Percentiles rank a stretch among this genome's conserved stretches.
Evolutionary conservation across 1,284 basidiomycete genomes (phyloP).

Genomic region (Cutaneotrichosporon dermatis): DNA sequence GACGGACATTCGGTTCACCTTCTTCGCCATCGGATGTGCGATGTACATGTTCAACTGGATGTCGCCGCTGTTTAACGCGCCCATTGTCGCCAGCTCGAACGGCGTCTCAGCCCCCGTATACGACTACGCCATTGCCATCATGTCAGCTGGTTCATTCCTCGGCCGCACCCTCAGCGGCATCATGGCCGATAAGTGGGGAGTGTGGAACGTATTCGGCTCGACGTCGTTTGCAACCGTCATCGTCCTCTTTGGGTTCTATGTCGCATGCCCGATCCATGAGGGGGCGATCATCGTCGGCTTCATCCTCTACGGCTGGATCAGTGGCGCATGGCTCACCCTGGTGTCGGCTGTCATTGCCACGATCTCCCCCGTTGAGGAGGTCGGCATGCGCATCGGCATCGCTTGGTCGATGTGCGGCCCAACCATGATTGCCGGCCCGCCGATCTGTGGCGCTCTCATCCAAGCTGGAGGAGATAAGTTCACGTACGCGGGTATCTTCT

Average conservation of each 20-base stretch:
- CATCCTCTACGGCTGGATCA: slow-evolving; percentile 33
- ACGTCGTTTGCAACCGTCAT: slow-evolving; percentile 29
- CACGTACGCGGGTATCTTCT: slow-evolving; percentile 36
- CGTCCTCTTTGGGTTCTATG: slow-evolving; percentile 35
- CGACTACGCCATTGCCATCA: slow-evolving; percentile 40
- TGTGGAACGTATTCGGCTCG: slow-evolving; percentile 38
- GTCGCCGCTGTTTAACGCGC: slow-evolving; percentile 39
- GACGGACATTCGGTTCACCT: slow-evolving; percentile 30
- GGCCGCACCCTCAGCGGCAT: slow-evolving; percentile 37
- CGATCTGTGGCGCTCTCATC: slow-evolving; percentile 32
- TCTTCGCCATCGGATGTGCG: slow-evolving; percentile 30
- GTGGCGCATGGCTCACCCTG: slow-evolving; percentile 42
- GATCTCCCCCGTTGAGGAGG: slow-evolving; percentile 41
- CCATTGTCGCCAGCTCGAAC: slow-evolving; percentile 30
- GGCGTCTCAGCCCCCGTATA: slow-evolving; percentile 16
- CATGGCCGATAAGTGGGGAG: slow-evolving; percentile 39
- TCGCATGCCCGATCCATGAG: slow-evolving; percentile 21
- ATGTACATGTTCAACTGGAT: slow-evolving; percentile 23
- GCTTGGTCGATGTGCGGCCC: slow-evolving; percentile 36
- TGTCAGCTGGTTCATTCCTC: slow-evolving; percentile 40
- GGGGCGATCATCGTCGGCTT: slow-evolving; percentile 35
- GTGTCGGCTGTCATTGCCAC: slow-evolving; percentile 39
- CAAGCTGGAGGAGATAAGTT: slow-evolving; percentile 22
- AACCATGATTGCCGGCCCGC: slow-evolving; percentile 37
- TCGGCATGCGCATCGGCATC: slow-evolving; percentile 45